A percentile compares a stretch with the other conserved stretches of the same genome.
Conservation (phyloP, 345 rosid species). For the Anacardium occidentale region DNA sequence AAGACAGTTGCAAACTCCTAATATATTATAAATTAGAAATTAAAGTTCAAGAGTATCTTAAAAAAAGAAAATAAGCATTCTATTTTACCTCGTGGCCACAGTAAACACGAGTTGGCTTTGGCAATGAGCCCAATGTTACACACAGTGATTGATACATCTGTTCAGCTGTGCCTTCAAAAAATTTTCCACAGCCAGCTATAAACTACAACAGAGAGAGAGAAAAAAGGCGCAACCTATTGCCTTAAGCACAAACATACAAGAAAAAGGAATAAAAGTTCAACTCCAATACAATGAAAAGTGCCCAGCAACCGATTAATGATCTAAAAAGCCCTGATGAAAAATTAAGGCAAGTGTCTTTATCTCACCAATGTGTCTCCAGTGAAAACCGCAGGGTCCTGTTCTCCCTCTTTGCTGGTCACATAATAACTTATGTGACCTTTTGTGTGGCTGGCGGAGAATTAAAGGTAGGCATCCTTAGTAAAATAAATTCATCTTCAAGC, state of each 20-base stretch:
- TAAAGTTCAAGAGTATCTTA: neutral
- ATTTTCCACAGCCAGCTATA: conserved; percentile 84
- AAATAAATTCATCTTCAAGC: neutral
- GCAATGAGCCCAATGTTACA: conserved; percentile 82
- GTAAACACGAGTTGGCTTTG: conserved; percentile 75
- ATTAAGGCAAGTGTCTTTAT: neutral
- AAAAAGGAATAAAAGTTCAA: neutral
- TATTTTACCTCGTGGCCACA: conserved; percentile 89
- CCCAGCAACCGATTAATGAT: neutral
- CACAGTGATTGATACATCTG: conserved; percentile 93
- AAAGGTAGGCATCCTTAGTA: neutral
- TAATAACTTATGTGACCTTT: conserved; percentile 90
- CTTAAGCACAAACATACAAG: conserved; percentile 7
- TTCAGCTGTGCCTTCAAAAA: conserved; percentile 94
- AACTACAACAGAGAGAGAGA: conserved; percentile 42
- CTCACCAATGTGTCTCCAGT: conserved; percentile 92
- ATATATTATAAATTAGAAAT: neutral
- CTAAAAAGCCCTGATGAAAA: neutral
- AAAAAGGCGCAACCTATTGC: conserved; percentile 1
- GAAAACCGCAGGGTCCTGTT: conserved; percentile 65
- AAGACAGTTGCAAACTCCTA: neutral
- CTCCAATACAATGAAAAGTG: neutral
- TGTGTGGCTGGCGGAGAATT: conserved; percentile 59
- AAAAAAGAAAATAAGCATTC: conserved; percentile 1
- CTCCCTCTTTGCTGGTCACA: conserved; percentile 59